A percentile compares a stretch with the other conserved stretches of the same genome.
phyloP scores from a whole-genome alignment of 768 basidiomycete species.

The Podaxis sp. region DNA sequence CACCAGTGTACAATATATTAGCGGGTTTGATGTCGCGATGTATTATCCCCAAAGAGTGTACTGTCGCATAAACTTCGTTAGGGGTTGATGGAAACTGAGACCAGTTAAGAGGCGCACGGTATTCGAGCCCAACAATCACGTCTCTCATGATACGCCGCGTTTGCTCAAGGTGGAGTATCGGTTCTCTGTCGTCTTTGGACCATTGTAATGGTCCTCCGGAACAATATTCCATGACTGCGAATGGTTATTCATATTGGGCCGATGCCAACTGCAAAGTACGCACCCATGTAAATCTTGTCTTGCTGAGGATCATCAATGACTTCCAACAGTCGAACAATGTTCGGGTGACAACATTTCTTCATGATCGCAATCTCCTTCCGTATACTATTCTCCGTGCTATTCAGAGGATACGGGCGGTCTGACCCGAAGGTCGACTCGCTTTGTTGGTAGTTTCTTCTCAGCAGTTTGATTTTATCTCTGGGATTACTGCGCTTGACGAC shows the following conservation, averaged over 20 bases:
- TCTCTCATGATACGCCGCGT: slow-evolving; percentile 41
- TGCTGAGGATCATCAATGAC: slow-evolving; percentile 85
- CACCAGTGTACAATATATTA: slow-evolving; percentile 66
- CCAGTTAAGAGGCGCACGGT: slow-evolving; percentile 30
- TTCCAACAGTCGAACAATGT: slow-evolving; percentile 79
- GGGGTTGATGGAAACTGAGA: background rate
- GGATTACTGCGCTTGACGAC: slow-evolving; percentile 63
- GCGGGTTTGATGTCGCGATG: slow-evolving; percentile 92
- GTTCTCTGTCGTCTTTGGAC: slow-evolving; percentile 28
- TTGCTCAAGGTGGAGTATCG: slow-evolving; percentile 34
- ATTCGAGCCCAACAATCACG: slow-evolving; percentile 41
- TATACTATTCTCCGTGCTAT: slow-evolving; percentile 72
- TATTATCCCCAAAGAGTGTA: slow-evolving; percentile 56
- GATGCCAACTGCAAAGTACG: slow-evolving; percentile 24
- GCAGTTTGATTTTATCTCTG: slow-evolving; percentile 59
- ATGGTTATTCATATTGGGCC: background rate
- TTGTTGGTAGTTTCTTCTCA: slow-evolving; percentile 40
- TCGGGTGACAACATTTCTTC: slow-evolving; percentile 80
- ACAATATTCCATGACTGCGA: slow-evolving; percentile 40
- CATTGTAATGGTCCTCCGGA: slow-evolving; percentile 42
- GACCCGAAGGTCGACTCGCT: slow-evolving; percentile 15
- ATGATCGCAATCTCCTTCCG: slow-evolving; percentile 89
- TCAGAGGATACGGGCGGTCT: slow-evolving; percentile 32
- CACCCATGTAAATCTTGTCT: slow-evolving; percentile 84
- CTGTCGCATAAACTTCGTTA: slow-evolving; percentile 20